Percentiles rank a stretch among this genome's conserved stretches.
Evolutionary conservation across 2,329 filamentous ascomycete species (phyloP).

Genomic region (Penicillium sp.): DNA sequence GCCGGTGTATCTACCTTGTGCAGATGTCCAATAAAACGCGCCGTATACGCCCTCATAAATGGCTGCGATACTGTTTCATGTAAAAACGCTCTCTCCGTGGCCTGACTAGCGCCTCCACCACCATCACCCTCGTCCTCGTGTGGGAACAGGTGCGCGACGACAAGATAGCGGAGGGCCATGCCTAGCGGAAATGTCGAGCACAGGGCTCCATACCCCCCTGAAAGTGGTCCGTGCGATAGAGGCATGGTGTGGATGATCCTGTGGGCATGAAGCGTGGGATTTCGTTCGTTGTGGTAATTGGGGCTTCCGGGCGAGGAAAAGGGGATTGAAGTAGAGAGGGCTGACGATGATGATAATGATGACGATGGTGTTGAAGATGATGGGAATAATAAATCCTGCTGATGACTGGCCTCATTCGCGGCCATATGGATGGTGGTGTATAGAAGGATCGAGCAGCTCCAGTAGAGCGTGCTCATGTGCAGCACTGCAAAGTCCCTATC

Average conservation of each 20-base stretch:
- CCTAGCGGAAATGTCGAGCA: slow-evolving; percentile 9
- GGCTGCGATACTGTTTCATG: background rate
- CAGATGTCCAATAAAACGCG: slow-evolving; percentile 7
- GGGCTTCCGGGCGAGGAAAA: slow-evolving; percentile 1
- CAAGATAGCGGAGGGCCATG: slow-evolving; percentile 2
- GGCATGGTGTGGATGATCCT: background rate
- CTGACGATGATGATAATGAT: too few relatives aligned
- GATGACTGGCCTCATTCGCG: background rate
- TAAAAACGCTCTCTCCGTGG: background rate
- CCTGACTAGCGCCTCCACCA: background rate
- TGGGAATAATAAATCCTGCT: too few relatives aligned
- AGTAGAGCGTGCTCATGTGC: slow-evolving; percentile 4
- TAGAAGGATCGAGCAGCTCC: slow-evolving; percentile 11
- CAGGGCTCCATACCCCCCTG: slow-evolving; percentile 9
- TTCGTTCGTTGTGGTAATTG: slow-evolving; percentile 5
- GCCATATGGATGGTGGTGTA: slow-evolving; percentile 7
- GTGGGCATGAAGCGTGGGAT: slow-evolving; percentile 5
- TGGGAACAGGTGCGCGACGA: slow-evolving; percentile 2
- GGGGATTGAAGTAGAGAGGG: background rate
- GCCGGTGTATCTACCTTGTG: background rate
- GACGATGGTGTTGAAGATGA: too few relatives aligned
- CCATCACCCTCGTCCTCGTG: background rate
- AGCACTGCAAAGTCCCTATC: slow-evolving; percentile 5
- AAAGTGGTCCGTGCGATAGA: background rate
- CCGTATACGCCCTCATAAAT: slow-evolving; percentile 8